phyloP scores from a whole-genome alignment of 768 basidiomycete species.

The Symmetrospora coprosmae region DNA sequence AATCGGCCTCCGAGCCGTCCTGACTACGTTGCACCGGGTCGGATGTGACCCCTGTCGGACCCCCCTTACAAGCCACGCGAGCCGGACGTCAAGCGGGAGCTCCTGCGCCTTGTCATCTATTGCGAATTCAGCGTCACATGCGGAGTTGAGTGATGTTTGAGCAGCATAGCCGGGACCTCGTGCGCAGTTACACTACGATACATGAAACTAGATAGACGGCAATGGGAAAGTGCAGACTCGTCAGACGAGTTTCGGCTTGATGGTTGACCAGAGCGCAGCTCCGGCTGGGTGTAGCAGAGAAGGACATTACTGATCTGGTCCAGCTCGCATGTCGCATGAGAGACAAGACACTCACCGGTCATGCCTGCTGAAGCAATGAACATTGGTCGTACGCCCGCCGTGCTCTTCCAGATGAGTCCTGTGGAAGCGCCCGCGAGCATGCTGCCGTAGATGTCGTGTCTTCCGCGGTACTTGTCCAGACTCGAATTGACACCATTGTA shows the following conservation, averaged over 20 bases:
- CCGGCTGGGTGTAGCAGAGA: conserved; percentile 40
- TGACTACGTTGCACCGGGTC: no score
- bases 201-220: no score
- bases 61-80: no score
- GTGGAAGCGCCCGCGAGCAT: conserved; percentile 84
- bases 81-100: no score
- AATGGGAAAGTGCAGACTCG: no score
- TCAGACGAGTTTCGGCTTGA: conserved; percentile 65
- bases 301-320: not conserved
- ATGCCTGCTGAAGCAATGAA: conserved; percentile 76
- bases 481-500: conserved; percentile 95
- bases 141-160: no score
- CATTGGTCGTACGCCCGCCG: conserved; percentile 82
- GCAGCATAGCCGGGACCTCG: no score
- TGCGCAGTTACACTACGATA: no score
- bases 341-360: conserved; percentile 39
- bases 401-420: conserved; percentile 81
- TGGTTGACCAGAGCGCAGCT: conserved; percentile 86
- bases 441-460: conserved; percentile 79
- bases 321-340: not conserved
- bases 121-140: no score
- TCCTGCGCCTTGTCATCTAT: no score
- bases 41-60: no score
- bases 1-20: no score
- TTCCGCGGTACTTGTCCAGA: conserved; percentile 72